These are phyloP conservation scores for Pyrenophora tritici-repentis DNA, from an alignment of 2,329 filamentous ascomycete species.

Conservation along the genomic window DNA sequence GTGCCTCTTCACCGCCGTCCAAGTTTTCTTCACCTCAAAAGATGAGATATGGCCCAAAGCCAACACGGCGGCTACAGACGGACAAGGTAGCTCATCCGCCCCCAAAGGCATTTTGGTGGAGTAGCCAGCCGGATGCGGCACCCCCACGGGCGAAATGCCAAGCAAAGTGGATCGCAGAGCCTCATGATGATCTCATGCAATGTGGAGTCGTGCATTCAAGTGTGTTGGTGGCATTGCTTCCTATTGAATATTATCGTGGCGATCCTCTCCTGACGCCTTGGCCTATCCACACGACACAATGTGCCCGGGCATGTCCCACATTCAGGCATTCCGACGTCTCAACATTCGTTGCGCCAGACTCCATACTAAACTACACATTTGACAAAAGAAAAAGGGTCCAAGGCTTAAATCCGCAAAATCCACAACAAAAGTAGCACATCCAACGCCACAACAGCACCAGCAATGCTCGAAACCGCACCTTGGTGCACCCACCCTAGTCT, in stretches of 20 bases:
- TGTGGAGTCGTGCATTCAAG: slow-evolving; percentile 6
- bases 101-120: slow-evolving; percentile 2
- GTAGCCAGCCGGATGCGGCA: slow-evolving; percentile 8
- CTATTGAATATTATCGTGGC: slow-evolving; percentile 1
- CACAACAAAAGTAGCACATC: slow-evolving; percentile 40
- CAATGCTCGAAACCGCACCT: slow-evolving; percentile 32
- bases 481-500: slow-evolving; percentile 41
- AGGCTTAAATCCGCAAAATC: slow-evolving; percentile 27
- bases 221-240: slow-evolving; percentile 5
- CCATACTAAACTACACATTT: slow-evolving; percentile 1
- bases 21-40: background rate
- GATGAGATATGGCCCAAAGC: background rate
- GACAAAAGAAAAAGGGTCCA: background rate
- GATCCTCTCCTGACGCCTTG: slow-evolving; percentile 5
- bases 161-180: slow-evolving; percentile 17
- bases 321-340: background rate
- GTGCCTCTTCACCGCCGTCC: slow-evolving; percentile 1
- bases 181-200: slow-evolving; percentile 18
- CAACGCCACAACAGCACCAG: slow-evolving; percentile 31
- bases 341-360: background rate
- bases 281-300: slow-evolving; percentile 3
- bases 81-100: slow-evolving; percentile 5
- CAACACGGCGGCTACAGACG: background rate
- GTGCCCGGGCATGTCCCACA: background rate
- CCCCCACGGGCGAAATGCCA: slow-evolving; percentile 11